Evolutionary conservation across 1,284 basidiomycete species (phyloP).

Genomic region (Laetiporus sulphureus): DNA sequence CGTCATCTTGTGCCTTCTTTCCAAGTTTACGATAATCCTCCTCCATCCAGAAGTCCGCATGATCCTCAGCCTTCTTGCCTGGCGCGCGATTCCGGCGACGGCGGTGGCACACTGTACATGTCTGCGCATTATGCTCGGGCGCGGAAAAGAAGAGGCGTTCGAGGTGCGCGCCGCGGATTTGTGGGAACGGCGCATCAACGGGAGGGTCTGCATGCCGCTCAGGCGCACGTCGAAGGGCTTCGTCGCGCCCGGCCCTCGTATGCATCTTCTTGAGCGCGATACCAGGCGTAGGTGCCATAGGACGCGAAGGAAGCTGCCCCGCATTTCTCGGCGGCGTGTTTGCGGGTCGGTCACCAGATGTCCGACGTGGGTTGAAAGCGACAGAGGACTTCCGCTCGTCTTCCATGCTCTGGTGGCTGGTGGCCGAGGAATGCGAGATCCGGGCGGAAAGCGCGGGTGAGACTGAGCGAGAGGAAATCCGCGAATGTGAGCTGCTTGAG

Average conservation of each 20-base stretch:
- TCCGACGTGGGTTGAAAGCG: too few species aligned
- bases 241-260: neutral
- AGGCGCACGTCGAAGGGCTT: neutral
- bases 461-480: too few species aligned
- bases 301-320: too few species aligned
- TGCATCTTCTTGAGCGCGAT: neutral
- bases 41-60: too few species aligned
- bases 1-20: neutral
- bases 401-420: too few species aligned
- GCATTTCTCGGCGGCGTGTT: too few species aligned
- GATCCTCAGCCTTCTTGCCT: neutral
- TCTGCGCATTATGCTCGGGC: slow-evolving; percentile 60
- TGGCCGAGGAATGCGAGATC: too few species aligned
- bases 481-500: too few species aligned
- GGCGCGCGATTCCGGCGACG: slow-evolving; percentile 17
- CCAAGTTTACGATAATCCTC: slow-evolving; percentile 21
- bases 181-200: slow-evolving; percentile 61
- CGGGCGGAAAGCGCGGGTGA: too few species aligned
- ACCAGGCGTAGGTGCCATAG: too few species aligned
- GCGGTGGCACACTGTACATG: slow-evolving; percentile 59
- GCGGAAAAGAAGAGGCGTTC: slow-evolving; percentile 79
- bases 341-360: too few species aligned
- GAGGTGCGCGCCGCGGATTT: slow-evolving; percentile 67
- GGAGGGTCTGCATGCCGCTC: neutral
- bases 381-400: too few species aligned